Conservation (phyloP, 148 eudicot species). For the Vaccinium myrtillus region DNA sequence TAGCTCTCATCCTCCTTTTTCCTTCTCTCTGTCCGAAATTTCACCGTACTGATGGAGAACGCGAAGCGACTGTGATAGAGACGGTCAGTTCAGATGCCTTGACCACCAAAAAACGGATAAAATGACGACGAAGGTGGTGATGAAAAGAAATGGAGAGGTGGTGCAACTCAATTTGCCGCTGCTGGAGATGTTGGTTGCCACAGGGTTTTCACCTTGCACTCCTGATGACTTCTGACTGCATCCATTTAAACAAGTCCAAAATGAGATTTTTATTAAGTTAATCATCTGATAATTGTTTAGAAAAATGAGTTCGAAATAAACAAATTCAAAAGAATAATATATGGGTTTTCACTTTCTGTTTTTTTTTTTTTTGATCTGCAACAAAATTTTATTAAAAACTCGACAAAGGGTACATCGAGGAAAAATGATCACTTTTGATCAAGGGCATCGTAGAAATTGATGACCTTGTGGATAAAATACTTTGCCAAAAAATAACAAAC, state of each 20-base stretch:
- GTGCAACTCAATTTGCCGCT: not conserved
- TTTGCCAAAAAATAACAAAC: too few species aligned
- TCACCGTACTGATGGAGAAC: not conserved
- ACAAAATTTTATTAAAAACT: too few species aligned
- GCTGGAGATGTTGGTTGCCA: not conserved
- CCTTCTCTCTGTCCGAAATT: not conserved
- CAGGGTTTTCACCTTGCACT: not conserved
- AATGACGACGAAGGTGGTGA: not conserved
- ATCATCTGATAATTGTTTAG: not conserved
- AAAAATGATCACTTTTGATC: too few species aligned
- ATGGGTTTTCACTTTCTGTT: not conserved
- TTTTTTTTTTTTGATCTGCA: too few species aligned
- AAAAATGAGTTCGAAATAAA: not conserved
- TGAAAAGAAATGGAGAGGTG: not conserved
- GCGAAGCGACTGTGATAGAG: not conserved
- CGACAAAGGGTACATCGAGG: too few species aligned
- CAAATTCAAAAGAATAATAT: not conserved
- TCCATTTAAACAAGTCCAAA: not conserved
- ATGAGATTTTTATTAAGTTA: not conserved
- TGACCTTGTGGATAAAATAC: too few species aligned
- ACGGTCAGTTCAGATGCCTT: not conserved
- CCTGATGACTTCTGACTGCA: conserved; percentile 26
- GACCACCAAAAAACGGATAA: not conserved
- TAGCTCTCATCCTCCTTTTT: not conserved
- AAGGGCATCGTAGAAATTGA: too few species aligned